Evolutionary conservation across 2,329 filamentous ascomycete genomes (phyloP).

Genomic region (Aspergillus quadrilineatus): DNA sequence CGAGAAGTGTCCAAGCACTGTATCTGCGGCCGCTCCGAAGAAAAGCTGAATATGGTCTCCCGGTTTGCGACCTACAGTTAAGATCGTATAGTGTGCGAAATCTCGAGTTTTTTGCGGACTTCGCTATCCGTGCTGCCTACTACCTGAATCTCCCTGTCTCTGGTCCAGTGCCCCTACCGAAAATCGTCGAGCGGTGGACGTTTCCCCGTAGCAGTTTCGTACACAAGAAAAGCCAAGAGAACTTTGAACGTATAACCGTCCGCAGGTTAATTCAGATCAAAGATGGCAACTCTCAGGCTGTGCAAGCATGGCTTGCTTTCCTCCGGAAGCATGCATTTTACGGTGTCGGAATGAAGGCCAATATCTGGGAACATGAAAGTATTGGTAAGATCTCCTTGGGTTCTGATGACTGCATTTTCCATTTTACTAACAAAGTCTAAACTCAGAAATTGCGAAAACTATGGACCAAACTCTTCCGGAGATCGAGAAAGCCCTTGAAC

Average conservation of each 20-base stretch:
- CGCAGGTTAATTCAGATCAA: slow-evolving; percentile 87
- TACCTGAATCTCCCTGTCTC: slow-evolving; percentile 83
- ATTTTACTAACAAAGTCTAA: neutral
- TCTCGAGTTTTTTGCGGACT: slow-evolving; percentile 91
- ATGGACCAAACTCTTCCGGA: slow-evolving; percentile 41
- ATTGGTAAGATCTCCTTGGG: slow-evolving; percentile 56
- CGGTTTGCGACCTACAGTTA: slow-evolving; percentile 85
- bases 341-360: slow-evolving; percentile 98
- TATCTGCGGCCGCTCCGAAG: slow-evolving; percentile 83
- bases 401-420: neutral
- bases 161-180: slow-evolving; percentile 81
- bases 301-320: slow-evolving; percentile 90
- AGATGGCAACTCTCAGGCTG: slow-evolving; percentile 83
- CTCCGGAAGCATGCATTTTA: slow-evolving; percentile 89
- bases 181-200: slow-evolving; percentile 89
- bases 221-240: slow-evolving; percentile 96
- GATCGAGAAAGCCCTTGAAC: slow-evolving; percentile 42
- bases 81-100: slow-evolving; percentile 88
- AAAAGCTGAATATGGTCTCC: slow-evolving; percentile 70
- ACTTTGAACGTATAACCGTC: slow-evolving; percentile 89
- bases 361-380: slow-evolving; percentile 84
- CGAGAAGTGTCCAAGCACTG: slow-evolving; percentile 77
- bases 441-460: slow-evolving; percentile 39
- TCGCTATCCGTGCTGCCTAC: slow-evolving; percentile 90
- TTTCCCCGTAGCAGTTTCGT: slow-evolving; percentile 87